A percentile compares a stretch with the other conserved stretches of the same genome.
Conservation (phyloP, 2,329 filamentous ascomycete genomes). For the Thielaviopsis ethacetica region DNA sequence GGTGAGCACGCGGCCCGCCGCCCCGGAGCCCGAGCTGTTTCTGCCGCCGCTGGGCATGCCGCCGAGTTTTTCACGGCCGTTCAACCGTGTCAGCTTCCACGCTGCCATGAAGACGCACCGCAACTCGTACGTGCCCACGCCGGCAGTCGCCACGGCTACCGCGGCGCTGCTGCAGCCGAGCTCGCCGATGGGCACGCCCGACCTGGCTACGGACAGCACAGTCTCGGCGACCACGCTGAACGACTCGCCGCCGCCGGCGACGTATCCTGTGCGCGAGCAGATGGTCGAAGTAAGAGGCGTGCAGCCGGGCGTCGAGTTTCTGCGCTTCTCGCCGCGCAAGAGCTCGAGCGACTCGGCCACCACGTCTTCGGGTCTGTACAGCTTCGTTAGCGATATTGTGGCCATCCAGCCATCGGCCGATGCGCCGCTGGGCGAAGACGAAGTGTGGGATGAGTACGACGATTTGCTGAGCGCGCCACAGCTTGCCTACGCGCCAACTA, state of each 20-base stretch:
- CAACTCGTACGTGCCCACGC: conserved; percentile 15
- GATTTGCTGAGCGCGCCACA: conserved; percentile 55
- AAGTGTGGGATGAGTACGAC: conserved; percentile 89
- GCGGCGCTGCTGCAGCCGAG: neutral
- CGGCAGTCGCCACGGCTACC: conserved; percentile 9
- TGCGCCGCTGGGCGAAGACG: conserved; percentile 58
- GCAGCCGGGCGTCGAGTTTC: conserved; percentile 39
- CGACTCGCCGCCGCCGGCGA: conserved; percentile 23
- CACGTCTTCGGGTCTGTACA: conserved; percentile 27
- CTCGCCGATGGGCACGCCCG: conserved; percentile 16
- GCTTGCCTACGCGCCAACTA: conserved; percentile 40
- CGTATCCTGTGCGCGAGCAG: conserved; percentile 19
- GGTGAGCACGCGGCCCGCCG: conserved; percentile 45
- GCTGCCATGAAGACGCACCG: conserved; percentile 11
- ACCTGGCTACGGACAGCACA: conserved; percentile 29
- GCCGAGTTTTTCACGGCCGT: conserved; percentile 75
- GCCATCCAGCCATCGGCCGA: conserved; percentile 47
- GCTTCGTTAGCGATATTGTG: conserved; percentile 42
- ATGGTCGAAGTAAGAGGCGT: conserved; percentile 18
- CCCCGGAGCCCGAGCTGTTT: neutral
- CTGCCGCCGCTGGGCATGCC: conserved; percentile 29
- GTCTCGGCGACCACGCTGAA: conserved; percentile 25
- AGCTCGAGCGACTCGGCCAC: conserved; percentile 43
- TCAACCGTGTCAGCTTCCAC: conserved; percentile 40
- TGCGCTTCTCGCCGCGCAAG: conserved; percentile 58